Evolutionary conservation across 78 protist species (phyloP), one percentile per base, ranked within the genome.

Genomic region (Pelomyxa schiedti): DNA sequence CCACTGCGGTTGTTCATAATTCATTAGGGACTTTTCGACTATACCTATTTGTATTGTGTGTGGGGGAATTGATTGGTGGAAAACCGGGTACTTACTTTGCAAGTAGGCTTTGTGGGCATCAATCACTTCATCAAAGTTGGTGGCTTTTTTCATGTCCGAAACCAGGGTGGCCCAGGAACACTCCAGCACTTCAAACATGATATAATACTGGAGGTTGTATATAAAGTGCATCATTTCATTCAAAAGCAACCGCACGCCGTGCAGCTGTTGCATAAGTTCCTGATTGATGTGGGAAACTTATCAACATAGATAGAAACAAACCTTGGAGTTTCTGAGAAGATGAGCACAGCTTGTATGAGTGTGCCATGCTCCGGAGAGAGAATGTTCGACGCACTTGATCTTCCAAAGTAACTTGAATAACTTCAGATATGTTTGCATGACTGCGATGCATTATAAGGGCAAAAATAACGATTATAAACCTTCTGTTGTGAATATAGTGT

Each of bases 151-250:
- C 1, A 84, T 39, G 1, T 35, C 32, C 3, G 77, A 69, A 5
- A n/a, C 53, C 38, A 79, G 39, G 39, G 77, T 69, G 24, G 70
- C 77, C 88, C 88, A 84, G 8, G 79, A 77, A 9, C 75, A 37
- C 58, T 84, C 88, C 8, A 84, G 40, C 5, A 76, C 87, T 36
- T 83, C 88, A 74, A 85, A 85, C 89, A 85, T 85, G n/a, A 85
- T 40, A 37, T 85, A 85, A 40, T 85, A 85, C 16, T 85, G 86
- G 30, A 85, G 78, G 36, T 79, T 80, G 9, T 67, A 32, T 1
- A 85, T 36, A 35, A 85, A 85, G 28, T 78, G 86, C 0, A 73
- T 47, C 89, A 85, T 85, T 41, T 85, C 89, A 24, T n/a, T 67
- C 28, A 16, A n/a, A n/a, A n/a, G n/a, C n/a, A n/a, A 16, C n/a